Base-by-base conservation (phyloP, 768 basidiomycete species). In the Tricholoma saponaceum region DNA sequence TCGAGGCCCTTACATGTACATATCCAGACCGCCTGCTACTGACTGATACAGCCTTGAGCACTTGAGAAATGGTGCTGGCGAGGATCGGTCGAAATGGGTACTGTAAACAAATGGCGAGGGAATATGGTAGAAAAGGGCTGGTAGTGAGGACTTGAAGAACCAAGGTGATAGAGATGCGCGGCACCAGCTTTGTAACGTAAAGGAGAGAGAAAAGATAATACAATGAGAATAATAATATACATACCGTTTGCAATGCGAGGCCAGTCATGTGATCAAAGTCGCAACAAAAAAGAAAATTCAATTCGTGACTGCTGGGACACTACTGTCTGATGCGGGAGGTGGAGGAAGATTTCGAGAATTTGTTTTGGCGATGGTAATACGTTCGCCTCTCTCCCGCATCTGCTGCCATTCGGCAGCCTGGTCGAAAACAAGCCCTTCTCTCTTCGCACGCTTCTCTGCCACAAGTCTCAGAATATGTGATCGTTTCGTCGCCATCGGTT, bases 391-490 rank as follows among this genome's bases (percentile, higher is more conserved):
- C 55, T 65, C 60, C 49, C 77, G 68, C 67, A 74, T 66, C 52
- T 70, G 64, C 63, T 68, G 66, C 64, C 76, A 76, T 30, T 70
- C 68, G 10, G 64, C 56, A 30, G 69, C 74, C 62, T 74, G 72
- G 23, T 65, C 65, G 7, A 69, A 54, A 22, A 81, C 69, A 35
- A 77, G 64, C 12, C 59, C 62, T 61, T 81, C 79, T 58, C 78
- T 69, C 66, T 71, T 67, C 54, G 68, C 70, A 58, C 76, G 69
- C 50, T 76, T 72, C 58, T 79, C 76, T 18, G 75, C 73, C 55
- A 81, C 71, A 12, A 77, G 58, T 18, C 74, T 71, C 43, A 81
- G 59, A 41, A 81, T 78, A 54, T 77, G 74, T n/a, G 76, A 75
- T 30, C 77, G 73, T 61, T 76, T 78, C 39, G 77, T 76, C 13